A percentile compares a stretch with the other conserved stretches of the same genome.
Evolutionary conservation across 768 basidiomycete species (phyloP).

Genomic region (Tephrocybe rancida): DNA sequence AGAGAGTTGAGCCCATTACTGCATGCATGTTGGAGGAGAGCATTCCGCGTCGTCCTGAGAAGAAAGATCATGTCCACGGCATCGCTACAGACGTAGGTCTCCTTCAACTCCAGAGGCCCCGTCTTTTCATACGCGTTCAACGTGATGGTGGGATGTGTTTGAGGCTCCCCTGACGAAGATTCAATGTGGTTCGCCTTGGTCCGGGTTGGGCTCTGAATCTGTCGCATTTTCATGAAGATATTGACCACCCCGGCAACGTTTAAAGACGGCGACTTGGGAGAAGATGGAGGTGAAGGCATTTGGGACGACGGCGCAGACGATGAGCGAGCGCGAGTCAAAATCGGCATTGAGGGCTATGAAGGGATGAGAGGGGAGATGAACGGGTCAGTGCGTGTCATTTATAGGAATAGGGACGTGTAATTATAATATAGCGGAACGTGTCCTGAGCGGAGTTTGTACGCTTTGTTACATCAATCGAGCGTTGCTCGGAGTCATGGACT

Average conservation of each 20-base stretch:
- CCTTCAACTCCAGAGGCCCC: conserved; percentile 32
- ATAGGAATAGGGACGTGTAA: not conserved
- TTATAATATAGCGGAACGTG: conserved; percentile 9
- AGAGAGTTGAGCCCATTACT: conserved; percentile 56
- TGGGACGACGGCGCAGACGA: conserved; percentile 9
- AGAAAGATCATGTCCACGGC: conserved; percentile 65
- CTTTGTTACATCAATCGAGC: conserved; percentile 16
- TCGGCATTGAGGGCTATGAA: not conserved
- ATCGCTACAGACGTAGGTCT: conserved; percentile 59
- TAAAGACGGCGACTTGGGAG: conserved; percentile 25
- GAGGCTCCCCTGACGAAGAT: conserved; percentile 40
- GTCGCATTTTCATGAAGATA: conserved; percentile 53
- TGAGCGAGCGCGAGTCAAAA: conserved; percentile 8
- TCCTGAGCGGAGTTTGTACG: conserved; percentile 14
- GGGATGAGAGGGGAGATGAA: not conserved
- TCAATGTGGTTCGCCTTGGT: conserved; percentile 31
- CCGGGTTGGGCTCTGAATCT: conserved; percentile 27
- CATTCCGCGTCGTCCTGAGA: conserved; percentile 53
- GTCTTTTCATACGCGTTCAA: conserved; percentile 25
- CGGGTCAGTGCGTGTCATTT: not conserved
- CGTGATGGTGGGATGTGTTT: conserved; percentile 38
- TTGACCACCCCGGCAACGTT: conserved; percentile 48
- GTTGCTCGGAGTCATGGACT: conserved; percentile 5
- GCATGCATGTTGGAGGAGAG: conserved; percentile 52
- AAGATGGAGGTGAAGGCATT: conserved; percentile 11